A percentile compares a stretch with the other conserved stretches of the same genome.
Evolutionary conservation across 2,329 filamentous ascomycete species (phyloP).

Genomic region (Xylariaceae sp.): DNA sequence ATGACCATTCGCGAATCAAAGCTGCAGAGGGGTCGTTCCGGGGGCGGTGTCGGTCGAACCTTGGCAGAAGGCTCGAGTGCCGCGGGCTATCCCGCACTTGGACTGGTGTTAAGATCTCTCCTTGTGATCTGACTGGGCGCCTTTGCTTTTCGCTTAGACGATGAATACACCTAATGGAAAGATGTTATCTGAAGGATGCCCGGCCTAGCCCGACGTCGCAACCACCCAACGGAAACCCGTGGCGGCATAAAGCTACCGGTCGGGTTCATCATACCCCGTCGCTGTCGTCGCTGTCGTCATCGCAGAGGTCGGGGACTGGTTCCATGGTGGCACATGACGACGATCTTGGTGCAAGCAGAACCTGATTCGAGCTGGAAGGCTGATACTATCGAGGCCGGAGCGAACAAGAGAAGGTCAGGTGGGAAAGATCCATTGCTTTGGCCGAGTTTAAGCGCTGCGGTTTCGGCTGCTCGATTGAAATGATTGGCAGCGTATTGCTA

Average conservation of each 20-base stretch:
- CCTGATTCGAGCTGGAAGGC: background rate
- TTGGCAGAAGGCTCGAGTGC: conserved; percentile 15
- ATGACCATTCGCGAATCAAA: conserved; percentile 11
- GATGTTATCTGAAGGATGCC: conserved; percentile 10
- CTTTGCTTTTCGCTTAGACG: conserved; percentile 16
- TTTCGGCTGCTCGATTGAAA: conserved; percentile 4
- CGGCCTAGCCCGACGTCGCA: conserved; percentile 12
- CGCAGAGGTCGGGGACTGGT: background rate
- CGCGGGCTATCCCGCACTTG: conserved; percentile 12
- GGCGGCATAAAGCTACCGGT: background rate
- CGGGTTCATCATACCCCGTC: too few species aligned
- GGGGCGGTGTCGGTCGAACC: conserved; percentile 10
- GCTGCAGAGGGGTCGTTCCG: conserved; percentile 11
- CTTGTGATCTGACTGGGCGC: conserved; percentile 18
- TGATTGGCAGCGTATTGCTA: background rate
- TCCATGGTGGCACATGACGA: background rate
- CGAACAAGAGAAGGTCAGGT: background rate
- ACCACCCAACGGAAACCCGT: background rate
- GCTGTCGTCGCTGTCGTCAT: background rate
- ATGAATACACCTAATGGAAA: conserved; percentile 19
- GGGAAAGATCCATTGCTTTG: background rate
- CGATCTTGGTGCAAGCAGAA: background rate
- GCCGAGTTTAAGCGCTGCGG: conserved; percentile 1
- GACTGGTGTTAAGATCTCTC: conserved; percentile 12
- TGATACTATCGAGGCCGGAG: background rate